These are phyloP conservation scores for Mrakiaceae sp. DNA, from an alignment of 1,284 basidiomycete genomes.

Conservation along the genomic window DNA sequence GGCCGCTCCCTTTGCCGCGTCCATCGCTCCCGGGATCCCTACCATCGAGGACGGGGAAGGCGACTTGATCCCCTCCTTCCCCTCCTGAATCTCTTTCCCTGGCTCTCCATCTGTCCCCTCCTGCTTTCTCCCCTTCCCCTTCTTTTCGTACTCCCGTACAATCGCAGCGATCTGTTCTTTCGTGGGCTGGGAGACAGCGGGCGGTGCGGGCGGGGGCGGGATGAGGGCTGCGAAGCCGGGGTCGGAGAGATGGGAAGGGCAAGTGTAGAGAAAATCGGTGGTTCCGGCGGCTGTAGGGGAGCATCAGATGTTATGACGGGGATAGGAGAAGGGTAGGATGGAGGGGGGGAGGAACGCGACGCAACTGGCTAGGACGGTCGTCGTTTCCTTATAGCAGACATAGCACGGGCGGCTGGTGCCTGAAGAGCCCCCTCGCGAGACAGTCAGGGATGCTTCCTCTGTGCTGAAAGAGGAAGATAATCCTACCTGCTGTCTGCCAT, in stretches of 20 bases:
- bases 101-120: too few species aligned
- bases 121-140: too few species aligned
- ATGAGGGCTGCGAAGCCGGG: slow-evolving; percentile 5
- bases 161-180: too few species aligned
- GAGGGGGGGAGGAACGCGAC: background rate
- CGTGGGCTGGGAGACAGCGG: too few species aligned
- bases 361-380: slow-evolving; percentile 1
- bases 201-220: background rate
- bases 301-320: background rate
- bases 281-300: slow-evolving; percentile 5
- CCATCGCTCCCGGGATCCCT: too few species aligned
- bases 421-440: background rate
- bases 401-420: slow-evolving; percentile 12
- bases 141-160: too few species aligned
- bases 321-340: background rate
- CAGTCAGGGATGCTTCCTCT: background rate
- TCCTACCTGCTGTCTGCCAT: background rate
- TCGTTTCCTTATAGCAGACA: slow-evolving; percentile 9
- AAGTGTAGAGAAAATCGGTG: slow-evolving; percentile 10
- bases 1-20: too few species aligned
- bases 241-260: slow-evolving; percentile 1
- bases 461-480: background rate
- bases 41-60: too few species aligned
- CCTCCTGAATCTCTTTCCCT: too few species aligned
- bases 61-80: too few species aligned